A percentile compares a stretch with the other conserved stretches of the same genome.
Conservation (phyloP, 371 early-diverging fungal species). For the Batkoa obscura region DNA sequence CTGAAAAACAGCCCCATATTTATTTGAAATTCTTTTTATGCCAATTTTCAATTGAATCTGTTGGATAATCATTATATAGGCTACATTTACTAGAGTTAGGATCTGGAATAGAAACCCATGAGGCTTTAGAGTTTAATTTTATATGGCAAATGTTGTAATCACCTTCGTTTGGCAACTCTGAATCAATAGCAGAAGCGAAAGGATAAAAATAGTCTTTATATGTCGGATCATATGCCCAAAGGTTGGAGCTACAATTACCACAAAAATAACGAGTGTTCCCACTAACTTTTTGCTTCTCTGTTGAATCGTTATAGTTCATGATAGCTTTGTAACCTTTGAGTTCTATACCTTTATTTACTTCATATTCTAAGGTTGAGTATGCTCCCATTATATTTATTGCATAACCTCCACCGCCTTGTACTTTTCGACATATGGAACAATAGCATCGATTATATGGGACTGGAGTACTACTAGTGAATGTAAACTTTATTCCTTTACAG, state of each 20-base stretch:
- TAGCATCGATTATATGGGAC: neutral
- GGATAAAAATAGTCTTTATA: neutral
- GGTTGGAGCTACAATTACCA: neutral
- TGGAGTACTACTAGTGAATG: neutral
- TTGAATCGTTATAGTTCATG: neutral
- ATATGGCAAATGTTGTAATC: no score
- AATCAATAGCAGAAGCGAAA: neutral
- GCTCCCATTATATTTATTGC: neutral
- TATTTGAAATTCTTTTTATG: no score
- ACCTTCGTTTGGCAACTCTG: neutral
- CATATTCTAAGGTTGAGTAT: neutral
- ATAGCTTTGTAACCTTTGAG: neutral
- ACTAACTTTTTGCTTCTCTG: neutral
- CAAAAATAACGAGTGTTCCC: neutral
- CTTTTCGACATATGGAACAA: neutral
- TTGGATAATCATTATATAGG: no score
- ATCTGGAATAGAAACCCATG: no score
- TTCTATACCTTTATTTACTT: neutral
- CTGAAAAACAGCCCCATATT: no score
- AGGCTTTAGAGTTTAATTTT: no score
- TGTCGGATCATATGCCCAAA: neutral
- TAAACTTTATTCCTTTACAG: neutral
- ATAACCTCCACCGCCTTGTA: neutral
- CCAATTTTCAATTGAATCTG: no score
- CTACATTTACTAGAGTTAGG: no score